Evolutionary conservation across 768 basidiomycete genomes (phyloP), one percentile per base, ranked within the genome.

Genomic region (Mycena rebaudengoi): DNA sequence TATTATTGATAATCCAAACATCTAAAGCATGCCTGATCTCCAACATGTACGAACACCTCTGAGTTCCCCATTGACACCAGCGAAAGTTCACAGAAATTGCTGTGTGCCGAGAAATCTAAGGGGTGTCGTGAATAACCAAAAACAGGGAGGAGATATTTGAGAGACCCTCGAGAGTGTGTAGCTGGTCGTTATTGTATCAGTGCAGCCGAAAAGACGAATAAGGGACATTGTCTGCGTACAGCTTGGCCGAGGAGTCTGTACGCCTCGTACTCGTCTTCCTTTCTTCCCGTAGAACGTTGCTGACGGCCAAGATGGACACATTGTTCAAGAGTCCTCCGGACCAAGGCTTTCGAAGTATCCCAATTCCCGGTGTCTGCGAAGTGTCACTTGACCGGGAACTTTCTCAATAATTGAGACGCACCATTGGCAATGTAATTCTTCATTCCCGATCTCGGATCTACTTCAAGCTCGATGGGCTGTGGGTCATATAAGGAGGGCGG

Each of bases 351-450:
- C 2, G 91, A 95, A 0, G 96, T 97, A 66, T 95, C 94, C 96
- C 96, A 98, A n/a, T 72, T 62, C 6, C 92, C 91, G 21, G 82
- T 75, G 65, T 92, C 91, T 88, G 65, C 26, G 10, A 35, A 1
- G 21, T n/a, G 20, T 20, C 1, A 8, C 28, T 62, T 6, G 62
- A 45, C 12, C 13, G 45, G 28, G 6, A 32, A 7, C 11, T 39
- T 26, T 35, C 26, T 26, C 28, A 39, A 44, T 20, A 30, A 25
- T 30, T n/a, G 37, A 18, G 29, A 10, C 29, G 29, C 23, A 86
- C 88, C 87, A 74, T 96, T 96, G 0, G 93, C 93, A 62, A 96
- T 96, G 75, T 94, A 94, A 69, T 96, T 98, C 82, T 96, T 96
- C 95, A 98, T 96, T 3, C 95, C 96, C 0, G 91, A 93, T 14